Percentiles rank a stretch among this genome's conserved stretches.
phyloP scores from a whole-genome alignment of 441 rosid species.

The Kokia cookei region DNA sequence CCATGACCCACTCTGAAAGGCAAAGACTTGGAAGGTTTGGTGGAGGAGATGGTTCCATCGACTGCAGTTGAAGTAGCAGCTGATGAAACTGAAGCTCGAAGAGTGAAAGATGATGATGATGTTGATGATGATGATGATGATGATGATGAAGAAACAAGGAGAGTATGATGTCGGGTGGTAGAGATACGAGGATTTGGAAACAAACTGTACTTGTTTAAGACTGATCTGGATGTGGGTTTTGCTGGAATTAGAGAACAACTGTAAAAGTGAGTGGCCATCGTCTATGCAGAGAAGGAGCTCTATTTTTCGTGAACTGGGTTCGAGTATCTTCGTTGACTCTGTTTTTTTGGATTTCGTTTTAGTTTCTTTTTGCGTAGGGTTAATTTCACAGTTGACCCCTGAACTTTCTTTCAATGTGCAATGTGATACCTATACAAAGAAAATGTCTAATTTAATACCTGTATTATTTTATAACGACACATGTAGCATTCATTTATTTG shows the following conservation, averaged over 20 bases:
- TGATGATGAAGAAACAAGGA: background rate
- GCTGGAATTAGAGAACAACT: slow-evolving; percentile 3
- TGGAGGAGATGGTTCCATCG: slow-evolving; percentile 32
- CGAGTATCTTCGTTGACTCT: background rate
- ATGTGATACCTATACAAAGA: too few species aligned
- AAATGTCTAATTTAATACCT: too few species aligned
- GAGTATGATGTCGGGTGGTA: background rate
- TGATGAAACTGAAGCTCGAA: slow-evolving; percentile 27
- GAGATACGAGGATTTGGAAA: slow-evolving; percentile 6
- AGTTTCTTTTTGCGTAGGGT: too few species aligned
- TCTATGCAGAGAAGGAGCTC: background rate
- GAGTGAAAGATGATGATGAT: background rate
- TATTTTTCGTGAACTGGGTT: background rate
- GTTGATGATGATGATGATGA: background rate
- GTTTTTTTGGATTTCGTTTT: background rate
- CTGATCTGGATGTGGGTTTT: background rate
- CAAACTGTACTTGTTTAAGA: slow-evolving; percentile 19
- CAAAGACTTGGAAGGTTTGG: slow-evolving; percentile 42
- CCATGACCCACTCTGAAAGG: slow-evolving; percentile 95
- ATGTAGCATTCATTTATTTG: too few species aligned
- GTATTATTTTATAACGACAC: too few species aligned
- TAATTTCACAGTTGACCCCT: too few species aligned
- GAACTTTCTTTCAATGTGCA: too few species aligned
- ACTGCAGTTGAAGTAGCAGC: slow-evolving; percentile 43
- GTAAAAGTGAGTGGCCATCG: slow-evolving; percentile 9